Evolutionary conservation across 192 early-diverging fungal genomes (phyloP).

Genomic region (Coemansia erecta): DNA sequence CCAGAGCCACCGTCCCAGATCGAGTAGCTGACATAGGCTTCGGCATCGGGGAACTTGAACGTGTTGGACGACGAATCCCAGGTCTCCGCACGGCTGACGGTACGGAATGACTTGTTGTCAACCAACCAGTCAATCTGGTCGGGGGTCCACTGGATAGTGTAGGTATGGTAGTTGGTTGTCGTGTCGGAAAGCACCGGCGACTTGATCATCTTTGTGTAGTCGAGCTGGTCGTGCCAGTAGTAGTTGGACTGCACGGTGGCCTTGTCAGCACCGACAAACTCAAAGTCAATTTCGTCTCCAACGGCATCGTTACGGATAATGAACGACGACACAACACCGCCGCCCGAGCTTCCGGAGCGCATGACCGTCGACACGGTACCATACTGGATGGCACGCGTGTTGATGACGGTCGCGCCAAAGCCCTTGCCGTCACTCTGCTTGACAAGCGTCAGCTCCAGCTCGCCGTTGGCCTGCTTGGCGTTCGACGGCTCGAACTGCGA

Average conservation of each 20-base stretch:
- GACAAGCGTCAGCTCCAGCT: slow-evolving; percentile 42
- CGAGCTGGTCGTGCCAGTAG: slow-evolving; percentile 55
- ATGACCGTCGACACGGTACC: slow-evolving; percentile 57
- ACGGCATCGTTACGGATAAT: slow-evolving; percentile 55
- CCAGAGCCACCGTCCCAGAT: slow-evolving; percentile 64
- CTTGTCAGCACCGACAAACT: slow-evolving; percentile 58
- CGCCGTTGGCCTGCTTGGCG: slow-evolving; percentile 48
- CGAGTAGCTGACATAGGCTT: slow-evolving; percentile 53
- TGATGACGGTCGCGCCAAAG: slow-evolving; percentile 59
- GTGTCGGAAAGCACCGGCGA: slow-evolving; percentile 36
- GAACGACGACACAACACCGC: slow-evolving; percentile 60
- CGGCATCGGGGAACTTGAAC: slow-evolving; percentile 53
- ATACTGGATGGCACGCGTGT: slow-evolving; percentile 57
- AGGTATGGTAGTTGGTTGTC: slow-evolving; percentile 55
- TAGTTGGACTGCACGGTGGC: slow-evolving; percentile 59
- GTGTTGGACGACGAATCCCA: slow-evolving; percentile 35
- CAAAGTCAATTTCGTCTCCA: slow-evolving; percentile 65
- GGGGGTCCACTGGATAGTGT: slow-evolving; percentile 58
- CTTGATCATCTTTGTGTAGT: slow-evolving; percentile 55
- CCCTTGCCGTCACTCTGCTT: slow-evolving; percentile 53
- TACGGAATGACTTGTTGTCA: slow-evolving; percentile 53
- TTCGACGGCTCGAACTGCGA: slow-evolving; percentile 57
- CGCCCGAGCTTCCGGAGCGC: slow-evolving; percentile 49
- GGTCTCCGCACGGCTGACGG: slow-evolving; percentile 47
- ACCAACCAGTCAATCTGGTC: slow-evolving; percentile 53